Conservation (phyloP, 257 asterid genomes). For the Gynochthodes officinalis region DNA sequence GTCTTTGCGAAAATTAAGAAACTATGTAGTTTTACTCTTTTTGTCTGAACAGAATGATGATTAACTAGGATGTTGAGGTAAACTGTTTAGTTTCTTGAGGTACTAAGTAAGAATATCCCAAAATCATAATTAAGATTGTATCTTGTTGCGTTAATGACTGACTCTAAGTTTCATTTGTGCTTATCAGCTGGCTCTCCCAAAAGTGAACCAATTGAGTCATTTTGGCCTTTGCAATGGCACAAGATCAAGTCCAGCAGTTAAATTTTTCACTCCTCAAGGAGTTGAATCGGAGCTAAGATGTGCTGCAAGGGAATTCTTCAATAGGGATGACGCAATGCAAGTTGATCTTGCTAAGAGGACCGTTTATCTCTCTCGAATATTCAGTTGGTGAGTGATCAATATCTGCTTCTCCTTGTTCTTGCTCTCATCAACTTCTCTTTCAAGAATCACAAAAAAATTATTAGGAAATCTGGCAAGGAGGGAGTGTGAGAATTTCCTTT, state of each 20-base stretch:
- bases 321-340: slow-evolving; percentile 67
- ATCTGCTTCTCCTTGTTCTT: neutral
- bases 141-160: neutral
- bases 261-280: slow-evolving; percentile 54
- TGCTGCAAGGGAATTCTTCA: slow-evolving; percentile 76
- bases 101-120: neutral
- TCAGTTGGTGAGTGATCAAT: slow-evolving; percentile 59
- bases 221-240: slow-evolving; percentile 82
- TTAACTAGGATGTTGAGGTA: neutral
- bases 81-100: neutral
- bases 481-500: slow-evolving; percentile 18
- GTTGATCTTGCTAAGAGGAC: slow-evolving; percentile 87
- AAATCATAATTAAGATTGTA: neutral
- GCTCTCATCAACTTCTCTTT: neutral
- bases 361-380: slow-evolving; percentile 53
- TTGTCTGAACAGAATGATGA: neutral
- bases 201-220: slow-evolving; percentile 66
- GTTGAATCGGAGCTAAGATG: slow-evolving; percentile 64
- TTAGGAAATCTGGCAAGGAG: slow-evolving; percentile 1
- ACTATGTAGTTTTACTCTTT: neutral
- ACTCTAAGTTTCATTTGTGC: neutral
- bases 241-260: slow-evolving; percentile 76
- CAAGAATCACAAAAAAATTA: neutral
- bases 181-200: slow-evolving; percentile 56
- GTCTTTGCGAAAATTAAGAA: no score